Evolutionary conservation across 306 rosid species (phyloP), one percentile per base, ranked within the genome.

Genomic region (Rosa rugosa): DNA sequence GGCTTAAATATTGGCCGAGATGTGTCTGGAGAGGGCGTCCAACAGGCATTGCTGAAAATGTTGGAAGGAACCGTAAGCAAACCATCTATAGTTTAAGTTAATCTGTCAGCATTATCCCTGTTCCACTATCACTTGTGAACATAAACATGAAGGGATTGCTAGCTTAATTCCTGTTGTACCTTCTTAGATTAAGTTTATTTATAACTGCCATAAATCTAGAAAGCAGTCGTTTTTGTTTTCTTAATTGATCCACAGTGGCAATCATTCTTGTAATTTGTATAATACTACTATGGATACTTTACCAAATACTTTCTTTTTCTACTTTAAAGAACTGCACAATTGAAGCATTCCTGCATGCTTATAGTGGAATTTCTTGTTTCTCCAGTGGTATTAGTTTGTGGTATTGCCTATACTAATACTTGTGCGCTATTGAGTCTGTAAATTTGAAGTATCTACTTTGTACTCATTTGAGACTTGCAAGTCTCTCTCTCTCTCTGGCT

Each of bases 21-120:
- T 83, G 96, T 91, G 56, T 88, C 96, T 42, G 93, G 93, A 62
- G 96, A 91, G 87, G 93, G 96, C 53, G 97, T 91, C 74, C 93
- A 91, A 62, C 97, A 91, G 81, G 91, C 97, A 79, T 77, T 91
- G 42, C 85, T 91, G 41, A 91, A 89, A 91, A 91, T 91, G 92
- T 82, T 89, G 70, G 97, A 91, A 86, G 92, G 97, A 89, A 91
- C 88, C 22, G 93, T 91, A 81, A 79, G 90, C 80, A 53, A 77
- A 73, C 73, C 75, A 75, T 53, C 47, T 54, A 64, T 68, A 69
- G 5, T 45, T 70, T 13, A 4, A 45, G 54, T 46, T 70, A 25
- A 47, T 46, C 57, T 70, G 59, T 44, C 23, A 27, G 18, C 31
- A 4, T 47, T 22, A 71, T 71, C 45, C 44, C 41, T 50, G 16